Evolutionary conservation across 2,329 filamentous ascomycete species (phyloP), one percentile per base, ranked within the genome.

Genomic region (Aspergillus spinulosporus): DNA sequence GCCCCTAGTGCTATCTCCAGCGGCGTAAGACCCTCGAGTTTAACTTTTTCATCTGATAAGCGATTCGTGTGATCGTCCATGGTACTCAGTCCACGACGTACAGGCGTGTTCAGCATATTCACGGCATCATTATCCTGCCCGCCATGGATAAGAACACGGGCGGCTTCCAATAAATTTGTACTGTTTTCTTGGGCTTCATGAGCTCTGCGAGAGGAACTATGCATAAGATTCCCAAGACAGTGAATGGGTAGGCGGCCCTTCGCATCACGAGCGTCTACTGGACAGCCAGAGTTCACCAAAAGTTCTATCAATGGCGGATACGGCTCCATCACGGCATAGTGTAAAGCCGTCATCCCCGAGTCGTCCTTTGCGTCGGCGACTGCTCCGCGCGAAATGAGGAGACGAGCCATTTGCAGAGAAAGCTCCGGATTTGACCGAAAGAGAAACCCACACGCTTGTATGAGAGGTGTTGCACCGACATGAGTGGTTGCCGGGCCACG

Each of bases 371-470:
- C 1, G 1, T 9, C 2, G 8, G 28, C 1, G 14, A 46, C 42
- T 3, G 50, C 42, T 8, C 50, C 50, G 2, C 34, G 14, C 1
- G 50, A 52, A 2, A 52, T 32, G 3, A 52, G 15, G 5, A 52
- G 42, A 2, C 15, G 31, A 5, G 37, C 49, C 6, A 43, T 44
- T 11, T 37, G 11, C 2, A 49, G 12, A 2, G 47, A 34, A 7
- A 49, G 15, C 2, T 40, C 34, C 3, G 34, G 34, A 14, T 28
- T 31, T 21, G 21, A 21, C 21, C 21, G 21, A 21, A 21, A 21
- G 21, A 21, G 21, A 5, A 52, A 52, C 2, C 50, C 50, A 21
- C 50, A 52, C 7, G 50, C 42, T 21, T 52, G 50, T 1, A 52
- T 52, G 4, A 52, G 15, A 0, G 42, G 14, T 2, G 50, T 46